Evolutionary conservation across 73 alveolate genomes (phyloP), one percentile per base, ranked within the genome.

Genomic region (Durusdinium trenchii): DNA sequence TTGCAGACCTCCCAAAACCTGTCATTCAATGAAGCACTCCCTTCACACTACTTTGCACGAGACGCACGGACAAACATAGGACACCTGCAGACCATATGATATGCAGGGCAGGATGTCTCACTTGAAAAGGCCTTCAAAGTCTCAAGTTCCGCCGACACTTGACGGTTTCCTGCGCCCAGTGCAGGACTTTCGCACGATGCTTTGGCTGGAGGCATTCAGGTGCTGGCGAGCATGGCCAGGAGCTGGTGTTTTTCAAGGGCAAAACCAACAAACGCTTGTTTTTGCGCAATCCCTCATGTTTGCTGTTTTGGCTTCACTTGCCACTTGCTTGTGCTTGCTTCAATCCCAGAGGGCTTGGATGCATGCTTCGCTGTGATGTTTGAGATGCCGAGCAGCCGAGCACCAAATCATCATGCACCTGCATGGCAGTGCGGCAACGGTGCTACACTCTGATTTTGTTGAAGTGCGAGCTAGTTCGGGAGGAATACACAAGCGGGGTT

Each of bases 111-210:
- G 84, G 4, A 60, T 23, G 30, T 23, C 0, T 60, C n/a, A 60
- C n/a, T 60, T 60, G 64, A 54, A 54, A 12, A 54, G 64, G 9
- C 28, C 64, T 9, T 20, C 43, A 18, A n/a, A 67, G 16, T 42
- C 79, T 9, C 42, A 18, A 64, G 42, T 16, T 28, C 79, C 81
- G 16, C 42, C 18, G 43, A 2, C 42, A 26, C 3, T 6, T 7
- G 3, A 62, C 26, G 62, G 43, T 78, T 38, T 18, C 42, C 40
- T 32, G 14, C 87, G 7, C 45, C 61, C 64, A 9, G 36, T n/a
- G 86, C 71, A 90, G 96, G 96, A 38, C 98, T 91, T 12, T 36
- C 98, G 38, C 98, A 91, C 23, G 98, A 91, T 30, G 98, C 98
- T 2, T 52, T 91, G 48, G 78, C 67, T 36, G 98, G 90, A 51